A percentile compares a stretch with the other conserved stretches of the same genome.
Conservation (phyloP, 768 basidiomycete genomes). For the Trametes punicea region DNA sequence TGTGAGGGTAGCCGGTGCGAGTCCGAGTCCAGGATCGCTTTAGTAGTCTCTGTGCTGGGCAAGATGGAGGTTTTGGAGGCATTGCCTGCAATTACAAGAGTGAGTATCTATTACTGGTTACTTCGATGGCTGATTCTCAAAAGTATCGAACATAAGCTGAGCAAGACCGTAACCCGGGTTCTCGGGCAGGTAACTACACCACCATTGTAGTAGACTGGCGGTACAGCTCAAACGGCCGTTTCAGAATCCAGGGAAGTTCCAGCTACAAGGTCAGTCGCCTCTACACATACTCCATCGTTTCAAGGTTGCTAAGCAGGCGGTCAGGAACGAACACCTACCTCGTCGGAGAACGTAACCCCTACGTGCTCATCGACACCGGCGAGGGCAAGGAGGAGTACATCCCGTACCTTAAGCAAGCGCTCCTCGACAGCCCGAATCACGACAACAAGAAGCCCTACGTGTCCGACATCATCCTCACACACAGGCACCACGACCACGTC, state of each 20-base stretch:
- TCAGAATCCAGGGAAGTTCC: slow-evolving; percentile 87
- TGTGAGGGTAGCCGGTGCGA: no score
- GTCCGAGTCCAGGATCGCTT: no score
- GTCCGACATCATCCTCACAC: slow-evolving; percentile 89
- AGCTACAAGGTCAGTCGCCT: slow-evolving; percentile 62
- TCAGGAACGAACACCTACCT: slow-evolving; percentile 90
- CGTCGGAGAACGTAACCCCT: slow-evolving; percentile 65
- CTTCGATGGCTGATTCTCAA: not conserved
- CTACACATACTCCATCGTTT: not conserved
- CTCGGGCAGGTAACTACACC: slow-evolving; percentile 63
- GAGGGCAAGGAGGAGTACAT: slow-evolving; percentile 71
- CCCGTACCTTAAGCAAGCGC: slow-evolving; percentile 58
- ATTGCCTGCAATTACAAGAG: slow-evolving; percentile 53
- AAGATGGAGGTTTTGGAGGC: slow-evolving; percentile 51
- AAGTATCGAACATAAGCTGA: slow-evolving; percentile 46
- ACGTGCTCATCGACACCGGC: slow-evolving; percentile 79
- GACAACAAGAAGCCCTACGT: slow-evolving; percentile 51
- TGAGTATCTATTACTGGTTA: slow-evolving; percentile 25
- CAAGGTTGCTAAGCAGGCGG: not conserved
- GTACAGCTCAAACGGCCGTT: not conserved
- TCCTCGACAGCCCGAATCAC: slow-evolving; percentile 39
- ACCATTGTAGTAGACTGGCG: not conserved
- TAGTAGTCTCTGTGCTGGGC: no score
- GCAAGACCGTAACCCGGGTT: slow-evolving; percentile 61
- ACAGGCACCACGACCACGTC: slow-evolving; percentile 87